Base-by-base conservation (phyloP, 2,329 filamentous ascomycete genomes). In the Ascochyta viciae-villosae region DNA sequence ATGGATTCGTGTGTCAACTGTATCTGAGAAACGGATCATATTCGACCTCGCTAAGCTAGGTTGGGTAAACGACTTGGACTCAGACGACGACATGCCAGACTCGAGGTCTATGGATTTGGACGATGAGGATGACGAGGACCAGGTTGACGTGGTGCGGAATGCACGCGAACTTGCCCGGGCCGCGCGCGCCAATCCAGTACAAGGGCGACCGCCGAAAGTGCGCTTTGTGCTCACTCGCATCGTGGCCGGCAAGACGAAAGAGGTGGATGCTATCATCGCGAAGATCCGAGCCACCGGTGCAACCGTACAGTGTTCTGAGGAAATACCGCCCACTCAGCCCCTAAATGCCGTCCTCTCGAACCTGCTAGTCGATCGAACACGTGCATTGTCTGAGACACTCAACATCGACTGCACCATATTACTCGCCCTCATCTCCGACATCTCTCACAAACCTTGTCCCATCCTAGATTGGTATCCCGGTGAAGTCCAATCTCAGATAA, bases 391-490 rank as follows among this genome's bases (percentile, higher is more conserved):
- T 1, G 60, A 76, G 2, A 78, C 74, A 0, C 65, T 88, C 26
- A 87, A 89, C 65, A 81, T 89, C 51, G 87, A 89, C 71, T 87
- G 85, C 50, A 91, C 89, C 1, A 84, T 91, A 42, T 81, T 93
- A 6, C 82, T 93, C 5, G 89, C 89, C 4, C 78, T 92, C 2
- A 84, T 89, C 1, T 91, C 89, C 0, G 90, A 93, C 65, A 85
- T 92, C 24, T 89, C 87, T 2, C 88, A 92, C 68, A 76, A 76
- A 31, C 68, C 75, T 34, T 77, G 78, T 26, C 65, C 74, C 3
- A 77, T 81, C 41, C 77, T 82, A 31, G 79, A 81, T n/a, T 80
- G 77, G 72, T 71, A 83, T 63, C 87, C 88, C 62, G 78, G 76
- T 22, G 84, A 86, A 39, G 86, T 91, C 45, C 77, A 83, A 46